Evolutionary conservation across 2,329 filamentous ascomycete species (phyloP).

Genomic region (Pyrenochaeta sp.): DNA sequence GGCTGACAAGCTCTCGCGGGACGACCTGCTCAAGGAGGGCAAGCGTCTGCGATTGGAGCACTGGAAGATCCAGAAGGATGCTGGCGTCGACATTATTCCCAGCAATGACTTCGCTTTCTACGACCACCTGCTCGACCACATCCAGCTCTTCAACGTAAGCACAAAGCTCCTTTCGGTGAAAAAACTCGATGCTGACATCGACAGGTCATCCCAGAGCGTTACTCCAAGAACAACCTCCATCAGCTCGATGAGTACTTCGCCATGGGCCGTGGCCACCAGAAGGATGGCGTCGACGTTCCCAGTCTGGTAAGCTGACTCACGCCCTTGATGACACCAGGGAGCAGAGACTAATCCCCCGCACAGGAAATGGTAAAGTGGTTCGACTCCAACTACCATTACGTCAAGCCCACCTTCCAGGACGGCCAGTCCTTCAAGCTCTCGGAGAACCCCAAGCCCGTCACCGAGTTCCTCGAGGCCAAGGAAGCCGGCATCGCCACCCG

Average conservation of each 20-base stretch:
- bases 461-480: constrained; percentile 97
- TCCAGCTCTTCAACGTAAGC: constrained; percentile 93
- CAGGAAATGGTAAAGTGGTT: constrained; percentile 99
- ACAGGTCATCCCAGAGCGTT: constrained; percentile 91
- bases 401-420: constrained; percentile 98
- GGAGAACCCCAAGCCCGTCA: constrained; percentile 89
- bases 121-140: constrained; percentile 97
- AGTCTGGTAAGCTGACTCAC: constrained; percentile 65
- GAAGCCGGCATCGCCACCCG: constrained; percentile 92
- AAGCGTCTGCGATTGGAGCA: constrained; percentile 96
- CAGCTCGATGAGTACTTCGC: constrained; percentile 97
- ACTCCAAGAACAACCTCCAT: constrained; percentile 88
- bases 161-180: constrained; percentile 23
- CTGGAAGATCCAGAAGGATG: constrained; percentile 99
- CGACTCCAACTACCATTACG: constrained; percentile 99
- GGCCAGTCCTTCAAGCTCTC: constrained; percentile 94
- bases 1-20: constrained; percentile 91
- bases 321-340: background rate
- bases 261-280: constrained; percentile 99
- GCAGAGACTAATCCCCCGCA: constrained; percentile 31
- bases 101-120: constrained; percentile 99
- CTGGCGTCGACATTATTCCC: constrained; percentile 95
- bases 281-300: constrained; percentile 90
- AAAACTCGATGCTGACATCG: constrained; percentile 21
- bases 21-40: constrained; percentile 90